Evolutionary conservation across 345 rosid species (phyloP), one percentile per base, ranked within the genome.

Genomic region (Euphorbia peplus): DNA sequence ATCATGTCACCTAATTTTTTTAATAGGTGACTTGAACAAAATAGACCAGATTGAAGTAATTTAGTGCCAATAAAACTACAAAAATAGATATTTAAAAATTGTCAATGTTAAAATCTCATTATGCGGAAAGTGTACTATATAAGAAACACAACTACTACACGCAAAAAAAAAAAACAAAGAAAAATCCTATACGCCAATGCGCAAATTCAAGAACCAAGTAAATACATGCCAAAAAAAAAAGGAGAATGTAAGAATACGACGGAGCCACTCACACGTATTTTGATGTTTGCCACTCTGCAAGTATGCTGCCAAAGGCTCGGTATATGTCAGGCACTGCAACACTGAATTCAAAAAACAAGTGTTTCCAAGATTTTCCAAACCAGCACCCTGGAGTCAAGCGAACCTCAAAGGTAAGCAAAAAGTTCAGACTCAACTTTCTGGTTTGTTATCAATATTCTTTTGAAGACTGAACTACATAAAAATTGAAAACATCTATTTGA

Each of bases 301-400:
- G 69, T 85, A 85, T 66, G 97, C 98, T 81, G 88, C 99, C 42
- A 95, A 82, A 4, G 99, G 99, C 81, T 88, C 98, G 0, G 98
- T 95, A 75, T 91, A 90, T 22, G 99, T 95, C 73, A 95, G 82
- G 76, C 99, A 95, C 68, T 95, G 98, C 76, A 95, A 71, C 7
- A 95, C 99, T 4, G 98, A 95, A 71, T 91, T 95, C 18, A 95
- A 93, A 76, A 90, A 95, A 80, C 99, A 95, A 70, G 99, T 95
- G 72, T 95, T 95, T 75, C 99, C 99, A 37, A 95, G 89, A 83
- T 95, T 95, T 77, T 81, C 80, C 76, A 91, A 83, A 72, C 99
- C 98, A 54, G 98, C 99, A 71, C 99, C 99, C 99, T 91, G 84
- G 84, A 59, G 79, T 35, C 65, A 70, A 35, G 19, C 14, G 29